Evolutionary conservation across 176 grass and related monocot genomes (phyloP).

Genomic region (Oryza longistaminata): DNA sequence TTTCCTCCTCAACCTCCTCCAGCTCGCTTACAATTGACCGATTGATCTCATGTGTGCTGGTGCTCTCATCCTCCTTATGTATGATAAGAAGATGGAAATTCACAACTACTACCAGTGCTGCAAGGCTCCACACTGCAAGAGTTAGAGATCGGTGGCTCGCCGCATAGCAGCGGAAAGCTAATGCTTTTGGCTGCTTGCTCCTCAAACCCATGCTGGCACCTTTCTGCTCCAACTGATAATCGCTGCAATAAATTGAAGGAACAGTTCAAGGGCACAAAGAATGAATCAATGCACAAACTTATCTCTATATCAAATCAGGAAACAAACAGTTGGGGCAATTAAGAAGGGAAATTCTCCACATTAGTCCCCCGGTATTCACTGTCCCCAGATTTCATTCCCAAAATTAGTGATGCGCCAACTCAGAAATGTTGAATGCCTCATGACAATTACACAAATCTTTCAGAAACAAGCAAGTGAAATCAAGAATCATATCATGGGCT

Average conservation of each 20-base stretch:
- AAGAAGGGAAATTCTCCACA: neutral
- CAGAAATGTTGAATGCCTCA: neutral
- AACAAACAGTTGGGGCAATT: neutral
- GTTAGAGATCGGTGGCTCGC: constrained; percentile 46
- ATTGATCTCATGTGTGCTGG: constrained; percentile 25
- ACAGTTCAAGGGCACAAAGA: constrained; percentile 1
- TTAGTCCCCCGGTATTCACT: neutral
- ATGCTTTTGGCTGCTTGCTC: constrained; percentile 66
- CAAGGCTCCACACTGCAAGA: constrained; percentile 56
- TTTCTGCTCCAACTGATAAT: constrained; percentile 43
- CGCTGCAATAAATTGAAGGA: constrained; percentile 40
- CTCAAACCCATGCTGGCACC: constrained; percentile 56
- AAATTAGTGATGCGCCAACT: neutral
- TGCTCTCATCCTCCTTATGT: constrained; percentile 36
- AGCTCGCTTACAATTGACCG: constrained; percentile 46
- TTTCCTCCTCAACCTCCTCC: constrained; percentile 82
- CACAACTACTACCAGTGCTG: constrained; percentile 56
- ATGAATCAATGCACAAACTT: neutral
- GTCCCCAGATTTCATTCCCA: constrained; percentile 28
- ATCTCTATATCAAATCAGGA: constrained; percentile 7
- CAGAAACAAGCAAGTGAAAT: constrained; percentile 2
- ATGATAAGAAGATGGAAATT: constrained; percentile 61
- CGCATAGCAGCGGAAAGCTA: constrained; percentile 56
- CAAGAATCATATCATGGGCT: constrained; percentile 10
- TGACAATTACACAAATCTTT: neutral